Evolutionary conservation across 139 green algal genomes (phyloP), one percentile per base, ranked within the genome.

Genomic region (Micractinium conductrix): DNA sequence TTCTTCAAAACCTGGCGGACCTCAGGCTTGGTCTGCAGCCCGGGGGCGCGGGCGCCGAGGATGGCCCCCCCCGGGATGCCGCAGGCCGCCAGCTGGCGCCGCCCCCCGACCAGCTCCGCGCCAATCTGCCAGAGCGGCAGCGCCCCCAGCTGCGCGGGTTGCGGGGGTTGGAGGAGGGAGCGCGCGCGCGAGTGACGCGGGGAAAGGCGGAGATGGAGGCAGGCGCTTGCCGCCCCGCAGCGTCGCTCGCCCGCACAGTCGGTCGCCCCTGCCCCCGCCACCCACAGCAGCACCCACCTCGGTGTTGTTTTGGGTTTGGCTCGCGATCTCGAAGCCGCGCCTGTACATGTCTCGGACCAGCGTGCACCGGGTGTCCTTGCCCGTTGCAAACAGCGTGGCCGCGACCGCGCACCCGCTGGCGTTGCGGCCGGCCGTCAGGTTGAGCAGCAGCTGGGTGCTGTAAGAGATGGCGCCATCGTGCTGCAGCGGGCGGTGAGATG

Each of bases 371-470:
- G 80, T 83, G 16, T 45, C 80, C 44, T 78, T 48, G 19, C 42
- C 43, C 43, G 48, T 62, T 7, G 65, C 74, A 84, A 89, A 89
- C 80, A 76, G 71, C 17, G 86, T 89, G 38, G 73, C 86, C 17
- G 58, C 30, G 14, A 89, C 62, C 33, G 75, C 80, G 60, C 86
- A 89, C 6, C 86, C 80, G 53, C 87, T 89, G 30, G 81, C 21
- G 40, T 73, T 70, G 17, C 50, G 74, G 10, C 43, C 48, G 26
- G 83, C 86, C 6, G 73, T 87, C 5, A 89, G 24, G 3, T 14
- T 28, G 9, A 82, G 62, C 28, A 89, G 37, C 42, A 83, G 37
- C 33, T 89, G n/a, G 3, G 86, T 30, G 26, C 35, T 24, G 0
- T 42, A 37, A 5, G 19, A 55, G 45, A 85, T 55, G 6, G 80